These are phyloP conservation scores for Cercospora nicotianae DNA, from an alignment of 2,329 filamentous ascomycete species.

Conservation along the genomic window DNA sequence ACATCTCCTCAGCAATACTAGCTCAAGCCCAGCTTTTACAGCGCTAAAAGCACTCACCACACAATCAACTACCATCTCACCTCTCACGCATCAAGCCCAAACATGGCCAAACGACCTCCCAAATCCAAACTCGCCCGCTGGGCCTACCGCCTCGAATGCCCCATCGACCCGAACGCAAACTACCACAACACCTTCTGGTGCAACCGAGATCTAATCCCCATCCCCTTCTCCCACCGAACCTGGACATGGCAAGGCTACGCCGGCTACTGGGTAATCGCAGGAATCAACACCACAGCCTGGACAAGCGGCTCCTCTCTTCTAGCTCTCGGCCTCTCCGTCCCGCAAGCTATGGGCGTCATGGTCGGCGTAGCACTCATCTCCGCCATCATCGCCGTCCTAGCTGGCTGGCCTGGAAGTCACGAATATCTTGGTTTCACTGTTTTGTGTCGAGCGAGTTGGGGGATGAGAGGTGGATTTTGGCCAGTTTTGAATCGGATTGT, in stretches of 20 bases:
- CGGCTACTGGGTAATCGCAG: constrained; percentile 24
- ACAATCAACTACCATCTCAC: background rate
- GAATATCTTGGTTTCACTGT: constrained; percentile 41
- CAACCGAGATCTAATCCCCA: constrained; percentile 24
- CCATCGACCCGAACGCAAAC: constrained; percentile 16
- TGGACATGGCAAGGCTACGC: constrained; percentile 26
- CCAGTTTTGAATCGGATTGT: constrained; percentile 29
- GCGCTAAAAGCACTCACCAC: background rate
- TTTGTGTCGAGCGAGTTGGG: constrained; percentile 30
- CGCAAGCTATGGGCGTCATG: constrained; percentile 35
- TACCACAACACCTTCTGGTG: constrained; percentile 25
- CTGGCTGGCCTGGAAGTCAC: constrained; percentile 41
- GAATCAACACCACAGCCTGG: constrained; percentile 25
- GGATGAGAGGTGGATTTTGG: constrained; percentile 29
- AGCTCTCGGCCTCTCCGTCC: constrained; percentile 18
- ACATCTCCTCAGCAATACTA: background rate
- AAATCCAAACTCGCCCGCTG: constrained; percentile 6
- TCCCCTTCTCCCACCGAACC: constrained; percentile 15
- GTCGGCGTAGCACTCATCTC: constrained; percentile 40
- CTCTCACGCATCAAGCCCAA: background rate
- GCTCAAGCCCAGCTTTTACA: background rate
- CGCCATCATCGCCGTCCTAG: constrained; percentile 38
- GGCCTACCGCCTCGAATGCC: constrained; percentile 19
- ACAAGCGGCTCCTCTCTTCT: constrained; percentile 17
- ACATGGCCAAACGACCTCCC: background rate